Conservation (phyloP, 345 rosid species). For the Cochlearia excelsa region DNA sequence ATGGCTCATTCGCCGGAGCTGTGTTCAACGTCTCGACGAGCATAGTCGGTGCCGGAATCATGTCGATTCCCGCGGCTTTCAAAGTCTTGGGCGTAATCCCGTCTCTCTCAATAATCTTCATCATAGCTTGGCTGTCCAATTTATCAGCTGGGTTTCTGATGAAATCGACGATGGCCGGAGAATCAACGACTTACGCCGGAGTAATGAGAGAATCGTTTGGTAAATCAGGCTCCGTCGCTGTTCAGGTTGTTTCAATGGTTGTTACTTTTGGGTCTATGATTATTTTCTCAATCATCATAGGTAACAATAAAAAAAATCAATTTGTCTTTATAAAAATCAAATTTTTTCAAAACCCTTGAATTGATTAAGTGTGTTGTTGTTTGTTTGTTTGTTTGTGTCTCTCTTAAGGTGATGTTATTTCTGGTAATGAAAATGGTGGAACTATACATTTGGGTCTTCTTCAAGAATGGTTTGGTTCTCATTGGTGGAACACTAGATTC, state of each 20-base stretch:
- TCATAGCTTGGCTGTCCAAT: constrained; percentile 65
- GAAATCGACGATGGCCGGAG: constrained; percentile 62
- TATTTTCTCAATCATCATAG: constrained; percentile 71
- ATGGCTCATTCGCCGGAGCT: constrained; percentile 62
- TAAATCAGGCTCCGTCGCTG: constrained; percentile 47
- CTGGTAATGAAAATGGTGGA: constrained; percentile 61
- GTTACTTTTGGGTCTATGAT: constrained; percentile 76
- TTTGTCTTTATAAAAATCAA: not conserved
- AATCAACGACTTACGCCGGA: constrained; percentile 65
- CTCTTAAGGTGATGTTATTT: constrained; percentile 67
- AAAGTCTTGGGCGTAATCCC: constrained; percentile 80
- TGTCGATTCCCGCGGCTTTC: constrained; percentile 85
- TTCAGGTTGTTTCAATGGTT: constrained; percentile 60
- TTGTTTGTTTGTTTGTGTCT: constrained; percentile 2
- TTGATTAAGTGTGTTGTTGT: not conserved
- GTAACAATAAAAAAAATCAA: constrained; percentile 30
- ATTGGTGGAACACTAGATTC: constrained; percentile 83
- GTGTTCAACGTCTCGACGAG: constrained; percentile 87
- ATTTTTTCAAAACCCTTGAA: constrained; percentile 7
- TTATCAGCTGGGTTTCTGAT: constrained; percentile 68
- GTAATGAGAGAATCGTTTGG: constrained; percentile 90
- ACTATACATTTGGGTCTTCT: constrained; percentile 65
- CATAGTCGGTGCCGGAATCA: constrained; percentile 84
- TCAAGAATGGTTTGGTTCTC: constrained; percentile 84
- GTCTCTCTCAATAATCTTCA: constrained; percentile 53